Base-by-base conservation (phyloP, 2,329 filamentous ascomycete genomes). In the Arachnomyces sp. region DNA sequence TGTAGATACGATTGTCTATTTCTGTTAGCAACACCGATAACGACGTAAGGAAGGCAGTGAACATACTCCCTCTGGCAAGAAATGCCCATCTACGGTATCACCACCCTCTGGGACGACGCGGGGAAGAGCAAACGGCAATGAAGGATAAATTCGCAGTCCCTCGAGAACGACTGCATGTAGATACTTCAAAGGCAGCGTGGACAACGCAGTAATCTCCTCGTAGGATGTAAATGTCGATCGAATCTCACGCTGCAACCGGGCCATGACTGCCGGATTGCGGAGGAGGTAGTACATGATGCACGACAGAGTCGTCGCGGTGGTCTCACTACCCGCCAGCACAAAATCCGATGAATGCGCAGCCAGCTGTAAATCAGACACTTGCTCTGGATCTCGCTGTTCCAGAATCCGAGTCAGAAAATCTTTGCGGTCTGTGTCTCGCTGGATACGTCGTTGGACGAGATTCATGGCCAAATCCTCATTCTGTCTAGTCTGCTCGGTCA, bases 321-420 rank as follows among this genome's bases (percentile, higher is more conserved):
- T 70, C 40, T 72, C 67, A 14, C 61, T 64, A 2, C 67, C 68
- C 2, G 66, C 68, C 5, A 64, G 38, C n/a, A n/a, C n/a, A n/a
- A n/a, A n/a, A 47, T 70, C 66, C 28, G 70, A 55, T 0, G 64
- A 18, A 2, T 47, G 44, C 0, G 58, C 50, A 37, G 65, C 66
- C 0, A 56, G 43, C 14, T 66, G 54, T 52, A 71, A 65, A 34
- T 71, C 63, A 1, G 33, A 42, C 16, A 49, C 38, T 3, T 51
- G 52, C 46, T 60, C 46, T 1, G 44, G 46, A 33, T 46, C 46
- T 3, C 53, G 49, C 39, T 56, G 57, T 28, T 59, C 56, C 7
- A 67, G 48, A 0, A 68, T 58, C 15, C 64, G 55, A 14, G 57
- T 54, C 57, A 65, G 64, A 28, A 71, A 58, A 45, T 71, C 66